phyloP scores from a whole-genome alignment of 129 eudicot species.

The Flaveria trinervia region DNA sequence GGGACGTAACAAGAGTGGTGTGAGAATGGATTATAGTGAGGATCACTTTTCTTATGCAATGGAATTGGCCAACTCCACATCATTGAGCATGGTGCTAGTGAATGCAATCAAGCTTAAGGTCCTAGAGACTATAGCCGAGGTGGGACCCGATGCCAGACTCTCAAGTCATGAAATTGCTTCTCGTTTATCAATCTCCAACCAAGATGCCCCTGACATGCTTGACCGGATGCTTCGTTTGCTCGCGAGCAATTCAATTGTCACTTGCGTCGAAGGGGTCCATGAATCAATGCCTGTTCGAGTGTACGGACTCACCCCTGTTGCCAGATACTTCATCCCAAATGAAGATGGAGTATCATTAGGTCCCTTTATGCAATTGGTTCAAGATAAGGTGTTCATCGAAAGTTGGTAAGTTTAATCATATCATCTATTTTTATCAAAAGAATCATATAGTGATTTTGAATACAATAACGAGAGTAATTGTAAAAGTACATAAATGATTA shows the following conservation, averaged over 20 bases:
- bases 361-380: slow-evolving; percentile 25
- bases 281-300: slow-evolving; percentile 14
- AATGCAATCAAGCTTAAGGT: slow-evolving; percentile 23
- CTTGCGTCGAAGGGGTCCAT: slow-evolving; percentile 18
- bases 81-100: slow-evolving; percentile 34
- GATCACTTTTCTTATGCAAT: slow-evolving; percentile 26
- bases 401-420: slow-evolving; percentile 37
- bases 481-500: not conserved
- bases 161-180: slow-evolving; percentile 22
- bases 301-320: slow-evolving; percentile 37
- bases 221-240: slow-evolving; percentile 49
- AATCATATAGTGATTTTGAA: not conserved
- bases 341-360: slow-evolving; percentile 34
- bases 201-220: slow-evolving; percentile 31
- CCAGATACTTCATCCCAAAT: slow-evolving; percentile 32
- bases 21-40: slow-evolving; percentile 19
- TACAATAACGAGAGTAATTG: not conserved
- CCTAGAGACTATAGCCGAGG: slow-evolving; percentile 25
- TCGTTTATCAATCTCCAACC: slow-evolving; percentile 23
- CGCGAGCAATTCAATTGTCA: slow-evolving; percentile 36
- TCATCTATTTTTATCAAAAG: not conserved
- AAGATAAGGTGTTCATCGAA: slow-evolving; percentile 33
- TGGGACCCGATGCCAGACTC: slow-evolving; percentile 18
- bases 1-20: not conserved
- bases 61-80: slow-evolving; percentile 23